phyloP scores from a whole-genome alignment of 768 basidiomycete genomes.

The Auriculariales sp. region DNA sequence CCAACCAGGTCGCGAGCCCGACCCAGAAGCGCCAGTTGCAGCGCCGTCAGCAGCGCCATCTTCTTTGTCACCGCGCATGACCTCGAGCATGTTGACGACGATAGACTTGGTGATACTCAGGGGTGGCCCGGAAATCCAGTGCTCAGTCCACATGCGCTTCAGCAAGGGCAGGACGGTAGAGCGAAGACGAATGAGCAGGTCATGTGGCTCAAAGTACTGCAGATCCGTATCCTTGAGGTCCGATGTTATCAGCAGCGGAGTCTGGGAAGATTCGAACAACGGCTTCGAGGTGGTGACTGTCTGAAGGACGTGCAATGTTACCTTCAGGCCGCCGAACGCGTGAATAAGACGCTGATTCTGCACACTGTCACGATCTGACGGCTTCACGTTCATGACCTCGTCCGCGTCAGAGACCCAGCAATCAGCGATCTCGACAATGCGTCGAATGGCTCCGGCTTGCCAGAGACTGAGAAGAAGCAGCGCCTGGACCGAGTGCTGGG shows the following conservation, averaged over 20 bases:
- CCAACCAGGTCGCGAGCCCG: conserved; percentile 19
- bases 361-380: conserved; percentile 41
- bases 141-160: conserved; percentile 60
- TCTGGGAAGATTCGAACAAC: conserved; percentile 78
- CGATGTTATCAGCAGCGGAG: conserved; percentile 47
- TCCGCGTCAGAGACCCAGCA: conserved; percentile 44
- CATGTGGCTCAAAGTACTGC: conserved; percentile 73
- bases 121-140: conserved; percentile 70
- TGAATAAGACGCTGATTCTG: conserved; percentile 55
- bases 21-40: conserved; percentile 17
- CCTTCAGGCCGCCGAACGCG: conserved; percentile 69
- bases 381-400: conserved; percentile 28
- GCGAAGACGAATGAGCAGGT: conserved; percentile 75
- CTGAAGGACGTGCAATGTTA: conserved; percentile 61
- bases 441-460: conserved; percentile 53
- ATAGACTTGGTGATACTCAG: conserved; percentile 60
- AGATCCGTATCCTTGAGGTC: conserved; percentile 68
- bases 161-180: conserved; percentile 52
- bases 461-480: conserved; percentile 67
- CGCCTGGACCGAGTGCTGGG: conserved; percentile 64
- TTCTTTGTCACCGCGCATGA: conserved; percentile 73
- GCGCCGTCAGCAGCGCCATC: conserved; percentile 27
- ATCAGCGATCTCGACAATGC: conserved; percentile 43
- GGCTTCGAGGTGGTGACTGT: conserved; percentile 68
- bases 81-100: conserved; percentile 63